Percentiles rank a stretch among this genome's conserved stretches.
These are phyloP conservation scores for Backusella westeae DNA, from an alignment of 192 early-diverging fungal genomes.

Conservation along the genomic window DNA sequence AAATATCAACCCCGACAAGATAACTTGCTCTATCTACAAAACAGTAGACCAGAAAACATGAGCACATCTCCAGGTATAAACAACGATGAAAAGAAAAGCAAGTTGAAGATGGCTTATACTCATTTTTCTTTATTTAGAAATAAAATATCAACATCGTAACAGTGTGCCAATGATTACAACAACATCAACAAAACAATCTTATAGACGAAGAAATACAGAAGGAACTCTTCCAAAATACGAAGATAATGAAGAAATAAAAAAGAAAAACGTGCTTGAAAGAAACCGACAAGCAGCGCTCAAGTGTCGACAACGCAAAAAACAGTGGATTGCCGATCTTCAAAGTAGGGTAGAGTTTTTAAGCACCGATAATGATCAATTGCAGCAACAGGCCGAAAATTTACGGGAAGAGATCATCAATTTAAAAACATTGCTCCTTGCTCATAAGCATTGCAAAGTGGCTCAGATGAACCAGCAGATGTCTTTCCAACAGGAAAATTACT, in stretches of 20 bases:
- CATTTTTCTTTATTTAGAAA: background rate
- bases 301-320: slow-evolving; percentile 9
- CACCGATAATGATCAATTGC: background rate
- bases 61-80: background rate
- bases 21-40: background rate
- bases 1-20: background rate
- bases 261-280: slow-evolving; percentile 10
- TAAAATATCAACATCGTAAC: background rate
- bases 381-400: background rate
- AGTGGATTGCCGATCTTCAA: slow-evolving; percentile 13
- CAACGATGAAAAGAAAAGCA: background rate
- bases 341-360: background rate
- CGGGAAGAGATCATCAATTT: slow-evolving; percentile 6
- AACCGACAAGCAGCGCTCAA: slow-evolving; percentile 11
- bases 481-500: background rate
- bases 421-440: background rate
- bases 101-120: background rate
- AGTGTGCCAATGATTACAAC: background rate
- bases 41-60: background rate
- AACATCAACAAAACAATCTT: background rate
- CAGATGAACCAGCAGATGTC: slow-evolving; percentile 38
- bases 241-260: background rate
- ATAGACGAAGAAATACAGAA: background rate
- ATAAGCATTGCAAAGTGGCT: background rate
- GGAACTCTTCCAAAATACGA: background rate